Evolutionary conservation across 148 eudicot genomes (phyloP).

Genomic region (Spergularia marina): DNA sequence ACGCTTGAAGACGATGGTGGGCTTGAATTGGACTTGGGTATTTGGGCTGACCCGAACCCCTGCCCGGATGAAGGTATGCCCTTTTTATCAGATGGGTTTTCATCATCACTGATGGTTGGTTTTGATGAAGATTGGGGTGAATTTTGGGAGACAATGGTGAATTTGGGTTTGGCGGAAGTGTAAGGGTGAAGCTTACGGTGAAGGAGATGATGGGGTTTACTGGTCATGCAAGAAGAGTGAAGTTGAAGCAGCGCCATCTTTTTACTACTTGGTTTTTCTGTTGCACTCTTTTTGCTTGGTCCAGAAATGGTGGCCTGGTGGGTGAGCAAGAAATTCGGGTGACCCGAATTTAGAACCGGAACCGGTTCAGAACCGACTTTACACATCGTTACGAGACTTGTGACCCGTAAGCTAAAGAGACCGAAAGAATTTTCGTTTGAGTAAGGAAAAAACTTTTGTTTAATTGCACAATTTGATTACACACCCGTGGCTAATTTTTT

Average conservation of each 20-base stretch:
- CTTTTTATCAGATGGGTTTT: slow-evolving; percentile 23
- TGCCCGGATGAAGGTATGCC: slow-evolving; percentile 26
- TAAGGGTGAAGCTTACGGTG: slow-evolving; percentile 15
- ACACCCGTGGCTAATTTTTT: too few relatives aligned
- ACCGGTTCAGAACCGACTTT: too few relatives aligned
- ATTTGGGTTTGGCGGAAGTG: slow-evolving; percentile 24
- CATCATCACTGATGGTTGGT: slow-evolving; percentile 24
- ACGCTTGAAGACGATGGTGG: slow-evolving; percentile 28
- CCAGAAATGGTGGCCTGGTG: too few relatives aligned
- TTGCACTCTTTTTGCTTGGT: not conserved
- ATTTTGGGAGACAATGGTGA: slow-evolving; percentile 34
- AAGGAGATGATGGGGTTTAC: slow-evolving; percentile 35
- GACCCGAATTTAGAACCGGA: too few relatives aligned
- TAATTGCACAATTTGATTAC: too few relatives aligned
- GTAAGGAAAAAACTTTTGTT: too few relatives aligned
- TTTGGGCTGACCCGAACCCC: slow-evolving; percentile 48
- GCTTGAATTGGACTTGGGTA: slow-evolving; percentile 20
- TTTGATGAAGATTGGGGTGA: slow-evolving; percentile 35
- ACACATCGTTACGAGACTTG: too few relatives aligned
- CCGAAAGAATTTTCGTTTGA: too few relatives aligned
- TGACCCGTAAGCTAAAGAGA: too few relatives aligned
- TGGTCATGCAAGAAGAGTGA: slow-evolving; percentile 39
- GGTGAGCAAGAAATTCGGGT: too few relatives aligned
- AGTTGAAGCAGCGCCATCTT: slow-evolving; percentile 51
- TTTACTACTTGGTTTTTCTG: not conserved